Conservation (phyloP, 139 green algal genomes). For the Zygnema circumcarinatum region DNA sequence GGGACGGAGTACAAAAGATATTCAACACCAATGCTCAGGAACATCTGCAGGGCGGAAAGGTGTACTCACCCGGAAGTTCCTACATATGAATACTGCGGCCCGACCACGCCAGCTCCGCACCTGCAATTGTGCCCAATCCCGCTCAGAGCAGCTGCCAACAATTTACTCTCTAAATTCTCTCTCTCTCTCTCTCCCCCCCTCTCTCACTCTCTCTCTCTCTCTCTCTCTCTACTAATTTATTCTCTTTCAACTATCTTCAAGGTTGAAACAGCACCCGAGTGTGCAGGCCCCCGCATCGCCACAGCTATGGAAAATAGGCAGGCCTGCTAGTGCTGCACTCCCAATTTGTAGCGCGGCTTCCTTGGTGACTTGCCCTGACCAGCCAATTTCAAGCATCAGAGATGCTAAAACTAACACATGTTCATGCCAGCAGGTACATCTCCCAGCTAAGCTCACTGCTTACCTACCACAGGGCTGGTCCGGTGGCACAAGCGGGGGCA, state of each 20-base stretch:
- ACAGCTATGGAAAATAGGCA: constrained; percentile 43
- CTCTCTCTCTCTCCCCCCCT: too few relatives aligned
- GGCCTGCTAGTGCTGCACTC: constrained; percentile 4
- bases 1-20: too few relatives aligned
- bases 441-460: too few relatives aligned
- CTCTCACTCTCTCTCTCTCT: too few relatives aligned
- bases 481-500: not conserved
- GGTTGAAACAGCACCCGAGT: too few relatives aligned
- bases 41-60: not conserved
- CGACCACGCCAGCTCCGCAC: constrained; percentile 13
- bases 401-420: too few relatives aligned
- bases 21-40: not conserved
- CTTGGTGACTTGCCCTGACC: not conserved
- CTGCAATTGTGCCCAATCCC: not conserved
- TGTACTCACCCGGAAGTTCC: constrained; percentile 16
- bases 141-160: not conserved
- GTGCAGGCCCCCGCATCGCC: constrained; percentile 36
- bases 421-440: too few relatives aligned
- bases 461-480: constrained; percentile 36
- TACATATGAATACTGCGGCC: constrained; percentile 15
- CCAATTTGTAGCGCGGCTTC: constrained; percentile 26
- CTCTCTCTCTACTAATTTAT: too few relatives aligned
- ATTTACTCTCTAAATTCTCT: not conserved
- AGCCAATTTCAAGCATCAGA: too few relatives aligned
- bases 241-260: too few relatives aligned